Base-by-base conservation (phyloP, 176 grass and related monocot genomes). In the Zoysia japonica region DNA sequence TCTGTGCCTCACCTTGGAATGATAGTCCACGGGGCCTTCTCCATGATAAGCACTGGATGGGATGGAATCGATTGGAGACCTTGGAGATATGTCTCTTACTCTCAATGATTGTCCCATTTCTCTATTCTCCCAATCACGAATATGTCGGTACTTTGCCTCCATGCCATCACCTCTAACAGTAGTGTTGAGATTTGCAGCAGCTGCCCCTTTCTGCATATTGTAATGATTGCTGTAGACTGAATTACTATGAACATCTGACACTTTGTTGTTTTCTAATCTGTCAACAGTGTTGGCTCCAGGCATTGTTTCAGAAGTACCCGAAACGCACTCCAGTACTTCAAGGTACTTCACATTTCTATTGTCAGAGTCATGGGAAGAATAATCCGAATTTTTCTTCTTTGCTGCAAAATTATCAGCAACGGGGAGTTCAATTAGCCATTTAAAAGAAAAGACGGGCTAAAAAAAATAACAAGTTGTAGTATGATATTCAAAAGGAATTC, bases 281-380 rank as follows among this genome's bases (percentile, higher is more conserved):
- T 54, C 59, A 49, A 60, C 64, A 41, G 50, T 78, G 43, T 41
- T 71, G 73, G 72, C 68, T 69, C 56, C 88, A 67, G 14, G 17
- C 15, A 70, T 87, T 70, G 77, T 60, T 47, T 71, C 73, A 60
- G 82, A 86, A 48, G 42, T 52, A 57, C 74, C 78, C 39, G 71
- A 60, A 16, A 82, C 66, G 68, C 49, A 75, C 74, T 91, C 90
- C 38, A 92, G 71, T 57, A 95, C 78, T 83, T 93, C 90, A 42
- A 95, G 84, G 84, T 91, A 93, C 36, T 87, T 94, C 63, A 93
- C 82, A 80, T 83, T 91, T 84, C 66, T 88, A 75, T 76, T 77
- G 36, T 90, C 80, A 12, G 85, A 75, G 36, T 90, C 78, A 67
- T 86, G 75, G 20, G 82, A 71, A 63, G 62, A 62, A 87, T 87